Evolutionary conservation across 1,139 yeast genomes (phyloP).

Genomic region (Geotrichum carabidarum): DNA sequence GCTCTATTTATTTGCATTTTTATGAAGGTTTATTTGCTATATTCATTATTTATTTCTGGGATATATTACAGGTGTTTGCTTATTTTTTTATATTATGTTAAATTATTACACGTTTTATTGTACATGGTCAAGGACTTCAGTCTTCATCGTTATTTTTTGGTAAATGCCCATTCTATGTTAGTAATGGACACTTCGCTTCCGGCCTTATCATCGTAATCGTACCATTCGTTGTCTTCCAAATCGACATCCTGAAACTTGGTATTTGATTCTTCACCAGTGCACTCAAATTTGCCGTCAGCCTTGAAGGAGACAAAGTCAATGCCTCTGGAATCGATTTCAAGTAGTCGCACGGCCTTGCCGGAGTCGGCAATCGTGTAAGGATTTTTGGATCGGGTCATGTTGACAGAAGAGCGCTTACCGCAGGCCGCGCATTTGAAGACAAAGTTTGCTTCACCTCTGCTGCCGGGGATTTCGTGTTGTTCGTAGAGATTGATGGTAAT

Average conservation of each 20-base stretch:
- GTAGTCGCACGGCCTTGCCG: constrained; percentile 40
- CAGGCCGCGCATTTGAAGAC: constrained; percentile 73
- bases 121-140: background rate
- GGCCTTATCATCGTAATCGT: constrained; percentile 86
- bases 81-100: background rate
- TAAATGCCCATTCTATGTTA: constrained; percentile 59
- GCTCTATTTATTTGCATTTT: constrained; percentile 2
- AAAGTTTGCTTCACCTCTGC: constrained; percentile 81
- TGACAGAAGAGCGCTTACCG: constrained; percentile 44
- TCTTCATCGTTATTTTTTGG: constrained; percentile 20
- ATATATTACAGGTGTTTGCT: background rate
- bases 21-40: background rate
- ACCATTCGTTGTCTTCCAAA: constrained; percentile 81
- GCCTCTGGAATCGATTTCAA: constrained; percentile 83
- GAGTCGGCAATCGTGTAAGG: constrained; percentile 38
- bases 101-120: background rate
- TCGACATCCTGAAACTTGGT: constrained; percentile 62
- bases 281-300: constrained; percentile 59
- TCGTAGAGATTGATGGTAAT: constrained; percentile 63
- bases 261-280: constrained; percentile 50
- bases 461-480: constrained; percentile 55
- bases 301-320: constrained; percentile 64
- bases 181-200: constrained; percentile 76
- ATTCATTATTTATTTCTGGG: background rate
- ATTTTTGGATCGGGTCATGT: constrained; percentile 7